These are phyloP conservation scores for Picea sitchensis DNA, from an alignment of 75 land plant species.

Conservation along the genomic window DNA sequence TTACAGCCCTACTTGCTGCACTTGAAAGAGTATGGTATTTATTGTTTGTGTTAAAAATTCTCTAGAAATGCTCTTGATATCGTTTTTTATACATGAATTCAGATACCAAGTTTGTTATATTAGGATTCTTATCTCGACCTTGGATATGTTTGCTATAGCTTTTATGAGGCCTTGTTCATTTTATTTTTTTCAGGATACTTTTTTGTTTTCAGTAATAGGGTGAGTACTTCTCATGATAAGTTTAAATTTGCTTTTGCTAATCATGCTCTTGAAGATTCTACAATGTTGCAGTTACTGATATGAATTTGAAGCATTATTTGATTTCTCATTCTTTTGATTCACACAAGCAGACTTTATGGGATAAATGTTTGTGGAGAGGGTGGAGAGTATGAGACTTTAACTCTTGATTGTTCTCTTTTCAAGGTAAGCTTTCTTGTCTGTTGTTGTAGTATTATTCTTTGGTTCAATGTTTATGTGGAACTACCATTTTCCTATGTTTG, in stretches of 20 bases:
- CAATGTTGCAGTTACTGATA: not conserved
- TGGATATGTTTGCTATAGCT: not conserved
- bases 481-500: not conserved
- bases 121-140: not conserved
- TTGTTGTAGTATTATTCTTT: not conserved
- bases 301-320: not conserved
- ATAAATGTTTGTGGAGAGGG: slow-evolving; percentile 98
- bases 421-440: slow-evolving; percentile 24
- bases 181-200: not conserved
- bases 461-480: not conserved
- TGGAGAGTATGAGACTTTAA: slow-evolving; percentile 95
- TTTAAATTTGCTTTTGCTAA: not conserved
- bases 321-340: not conserved
- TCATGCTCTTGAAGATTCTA: not conserved
- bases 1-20: slow-evolving; percentile 54
- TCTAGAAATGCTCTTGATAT: not conserved
- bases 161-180: not conserved
- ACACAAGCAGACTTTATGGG: slow-evolving; percentile 63
- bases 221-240: not conserved
- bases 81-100: not conserved
- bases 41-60: not conserved
- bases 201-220: not conserved
- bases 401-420: slow-evolving; percentile 92
- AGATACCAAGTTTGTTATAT: not conserved
- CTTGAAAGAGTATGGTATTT: slow-evolving; percentile 59